Percentiles rank a stretch among this genome's conserved stretches.
Evolutionary conservation across 257 asterid species (phyloP).

Genomic region (Solanum gandarillasii): DNA sequence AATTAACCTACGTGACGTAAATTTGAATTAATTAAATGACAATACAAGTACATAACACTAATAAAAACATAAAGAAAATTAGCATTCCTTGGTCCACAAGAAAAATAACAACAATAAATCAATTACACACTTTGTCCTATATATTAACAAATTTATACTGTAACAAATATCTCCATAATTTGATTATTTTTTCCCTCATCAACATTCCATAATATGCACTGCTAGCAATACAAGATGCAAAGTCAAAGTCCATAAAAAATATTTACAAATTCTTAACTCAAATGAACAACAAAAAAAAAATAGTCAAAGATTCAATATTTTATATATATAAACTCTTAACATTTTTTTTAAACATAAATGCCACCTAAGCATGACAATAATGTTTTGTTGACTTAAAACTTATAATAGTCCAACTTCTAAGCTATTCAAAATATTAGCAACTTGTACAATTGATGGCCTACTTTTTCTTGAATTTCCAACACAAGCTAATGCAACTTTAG

Average conservation of each 20-base stretch:
- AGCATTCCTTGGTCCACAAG: not conserved
- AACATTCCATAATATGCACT: not conserved
- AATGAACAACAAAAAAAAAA: not conserved
- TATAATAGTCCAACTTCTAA: slow-evolving; percentile 27
- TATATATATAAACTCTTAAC: not conserved
- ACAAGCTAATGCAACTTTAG: slow-evolving; percentile 71
- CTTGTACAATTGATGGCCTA: slow-evolving; percentile 53
- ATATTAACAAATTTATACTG: not conserved
- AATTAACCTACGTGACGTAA: accelerated
- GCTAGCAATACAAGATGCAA: not conserved
- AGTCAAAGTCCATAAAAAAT: not conserved
- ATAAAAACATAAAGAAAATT: not conserved
- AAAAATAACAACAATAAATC: not conserved
- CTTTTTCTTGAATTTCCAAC: slow-evolving; percentile 54
- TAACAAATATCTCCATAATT: not conserved
- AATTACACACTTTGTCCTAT: not conserved
- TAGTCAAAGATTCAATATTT: not conserved
- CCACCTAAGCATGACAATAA: not conserved
- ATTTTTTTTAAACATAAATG: not conserved
- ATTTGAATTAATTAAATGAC: not conserved
- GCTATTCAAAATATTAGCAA: slow-evolving; percentile 41
- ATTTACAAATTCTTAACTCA: not conserved
- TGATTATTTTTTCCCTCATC: not conserved
- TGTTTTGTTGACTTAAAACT: not conserved
- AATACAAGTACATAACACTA: not conserved